Evolutionary conservation across 2,329 filamentous ascomycete species (phyloP).

Genomic region (Ophiostoma tasmaniense): DNA sequence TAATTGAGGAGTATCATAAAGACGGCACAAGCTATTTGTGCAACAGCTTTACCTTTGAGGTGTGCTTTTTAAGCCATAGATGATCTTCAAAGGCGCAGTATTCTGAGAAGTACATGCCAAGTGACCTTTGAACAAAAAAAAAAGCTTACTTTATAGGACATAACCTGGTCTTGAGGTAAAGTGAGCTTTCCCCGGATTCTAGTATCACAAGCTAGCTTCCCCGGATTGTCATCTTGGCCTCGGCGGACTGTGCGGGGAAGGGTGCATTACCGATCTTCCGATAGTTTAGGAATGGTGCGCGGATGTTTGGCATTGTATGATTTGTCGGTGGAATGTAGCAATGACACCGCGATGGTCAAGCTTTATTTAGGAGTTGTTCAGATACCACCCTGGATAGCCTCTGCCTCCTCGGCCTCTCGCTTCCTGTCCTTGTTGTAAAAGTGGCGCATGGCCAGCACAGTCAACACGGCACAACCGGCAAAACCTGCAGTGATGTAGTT

Average conservation of each 20-base stretch:
- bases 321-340: neutral
- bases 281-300: neutral
- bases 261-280: neutral
- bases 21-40: neutral
- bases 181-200: neutral
- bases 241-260: neutral
- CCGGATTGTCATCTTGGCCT: neutral
- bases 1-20: neutral
- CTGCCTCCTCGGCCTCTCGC: neutral
- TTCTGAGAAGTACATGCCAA: neutral
- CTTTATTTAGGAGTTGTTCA: neutral
- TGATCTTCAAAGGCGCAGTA: neutral
- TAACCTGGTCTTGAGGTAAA: neutral
- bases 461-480: slow-evolving; percentile 16
- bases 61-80: neutral
- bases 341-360: neutral
- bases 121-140: neutral
- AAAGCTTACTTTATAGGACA: neutral
- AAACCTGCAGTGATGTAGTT: slow-evolving; percentile 25
- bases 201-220: neutral
- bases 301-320: neutral
- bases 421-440: slow-evolving; percentile 21
- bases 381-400: neutral
- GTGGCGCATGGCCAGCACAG: slow-evolving; percentile 21
- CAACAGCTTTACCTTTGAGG: neutral